These are phyloP conservation scores for Tolypocladium inflatum DNA, from an alignment of 2,329 filamentous ascomycete genomes.

Conservation along the genomic window DNA sequence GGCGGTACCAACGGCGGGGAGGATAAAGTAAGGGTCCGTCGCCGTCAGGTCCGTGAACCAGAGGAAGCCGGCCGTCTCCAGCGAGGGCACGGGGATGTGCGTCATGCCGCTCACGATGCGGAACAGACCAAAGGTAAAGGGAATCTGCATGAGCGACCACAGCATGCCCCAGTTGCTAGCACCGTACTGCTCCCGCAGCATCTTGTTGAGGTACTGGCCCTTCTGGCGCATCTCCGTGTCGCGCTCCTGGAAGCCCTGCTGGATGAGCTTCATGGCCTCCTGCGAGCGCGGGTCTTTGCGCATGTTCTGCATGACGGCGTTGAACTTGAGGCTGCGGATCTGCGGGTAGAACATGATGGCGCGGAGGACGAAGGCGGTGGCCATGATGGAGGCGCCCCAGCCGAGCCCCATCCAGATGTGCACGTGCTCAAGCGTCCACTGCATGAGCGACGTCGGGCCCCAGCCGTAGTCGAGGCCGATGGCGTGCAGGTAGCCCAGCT, in stretches of 20 bases:
- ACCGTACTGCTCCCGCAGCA: conserved; percentile 26
- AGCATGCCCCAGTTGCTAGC: conserved; percentile 22
- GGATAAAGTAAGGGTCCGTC: conserved; percentile 65
- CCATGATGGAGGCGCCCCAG: conserved; percentile 71
- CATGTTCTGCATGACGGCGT: conserved; percentile 52
- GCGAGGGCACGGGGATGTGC: conserved; percentile 66
- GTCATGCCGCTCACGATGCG: conserved; percentile 66
- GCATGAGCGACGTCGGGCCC: conserved; percentile 64
- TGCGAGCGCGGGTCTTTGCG: conserved; percentile 42
- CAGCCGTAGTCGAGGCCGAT: conserved; percentile 83
- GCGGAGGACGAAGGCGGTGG: conserved; percentile 57
- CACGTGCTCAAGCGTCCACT: conserved; percentile 72
- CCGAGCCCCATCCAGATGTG: conserved; percentile 68
- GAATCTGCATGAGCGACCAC: conserved; percentile 37
- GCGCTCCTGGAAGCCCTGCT: conserved; percentile 25
- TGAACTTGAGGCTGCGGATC: conserved; percentile 22
- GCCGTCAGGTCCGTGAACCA: conserved; percentile 76
- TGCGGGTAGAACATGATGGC: conserved; percentile 54
- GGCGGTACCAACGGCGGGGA: conserved; percentile 54
- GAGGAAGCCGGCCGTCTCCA: conserved; percentile 59
- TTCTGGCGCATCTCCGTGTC: conserved; percentile 33
- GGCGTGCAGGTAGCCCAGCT: conserved; percentile 71
- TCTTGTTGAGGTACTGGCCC: conserved; percentile 22
- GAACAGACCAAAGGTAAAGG: conserved; percentile 75
- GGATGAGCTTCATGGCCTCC: conserved; percentile 38